Conservation (phyloP, 1,139 yeast genomes). For the Geotrichum macrosporum region DNA sequence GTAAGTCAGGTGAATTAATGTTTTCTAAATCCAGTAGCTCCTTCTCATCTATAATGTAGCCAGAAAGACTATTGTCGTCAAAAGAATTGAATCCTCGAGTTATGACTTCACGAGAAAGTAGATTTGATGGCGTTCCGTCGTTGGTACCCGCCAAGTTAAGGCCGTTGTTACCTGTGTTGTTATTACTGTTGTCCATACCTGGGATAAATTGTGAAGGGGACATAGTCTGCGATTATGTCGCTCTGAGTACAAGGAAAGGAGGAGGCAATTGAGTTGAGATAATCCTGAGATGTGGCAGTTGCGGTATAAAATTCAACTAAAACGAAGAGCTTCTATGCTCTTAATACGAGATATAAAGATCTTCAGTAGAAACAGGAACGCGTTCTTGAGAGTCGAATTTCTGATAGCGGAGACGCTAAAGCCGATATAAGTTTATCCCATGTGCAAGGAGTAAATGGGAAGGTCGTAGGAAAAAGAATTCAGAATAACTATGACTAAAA, state of each 20-base stretch:
- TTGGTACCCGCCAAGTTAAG: background rate
- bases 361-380: background rate
- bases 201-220: background rate
- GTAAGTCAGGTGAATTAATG: constrained; percentile 23
- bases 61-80: constrained; percentile 27
- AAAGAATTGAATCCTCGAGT: constrained; percentile 33
- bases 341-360: background rate
- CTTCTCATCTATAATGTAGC: constrained; percentile 34
- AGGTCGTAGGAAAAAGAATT: too few species aligned
- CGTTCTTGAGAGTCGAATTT: background rate
- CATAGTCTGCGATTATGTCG: background rate
- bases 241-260: too few species aligned
- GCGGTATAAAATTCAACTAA: too few species aligned
- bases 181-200: background rate
- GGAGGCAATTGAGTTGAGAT: too few species aligned
- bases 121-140: constrained; percentile 7
- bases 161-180: background rate
- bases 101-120: constrained; percentile 29
- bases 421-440: background rate
- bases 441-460: too few species aligned
- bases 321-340: too few species aligned
- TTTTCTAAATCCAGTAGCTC: constrained; percentile 34
- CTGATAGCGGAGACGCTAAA: background rate
- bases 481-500: too few species aligned
- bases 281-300: too few species aligned